phyloP scores from a whole-genome alignment of 176 grass and related monocot genomes.

The Chloris gayana region DNA sequence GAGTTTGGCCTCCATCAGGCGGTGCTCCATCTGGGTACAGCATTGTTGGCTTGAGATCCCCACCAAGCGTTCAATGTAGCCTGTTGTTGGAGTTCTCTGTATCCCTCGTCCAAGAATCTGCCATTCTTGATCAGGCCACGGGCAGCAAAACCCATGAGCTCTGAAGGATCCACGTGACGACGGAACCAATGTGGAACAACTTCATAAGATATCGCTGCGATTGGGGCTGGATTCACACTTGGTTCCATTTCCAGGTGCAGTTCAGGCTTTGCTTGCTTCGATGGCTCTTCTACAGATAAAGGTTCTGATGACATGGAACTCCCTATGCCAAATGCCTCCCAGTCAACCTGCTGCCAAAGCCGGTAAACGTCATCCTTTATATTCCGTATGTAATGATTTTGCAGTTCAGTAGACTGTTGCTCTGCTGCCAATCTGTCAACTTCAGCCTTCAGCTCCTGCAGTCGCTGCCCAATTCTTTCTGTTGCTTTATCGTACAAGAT shows the following conservation, averaged over 20 bases:
- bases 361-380: constrained; percentile 19
- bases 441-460: constrained; percentile 71
- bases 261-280: constrained; percentile 32
- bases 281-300: neutral
- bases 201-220: neutral
- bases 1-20: neutral
- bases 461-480: constrained; percentile 63
- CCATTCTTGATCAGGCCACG: constrained; percentile 70
- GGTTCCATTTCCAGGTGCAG: neutral
- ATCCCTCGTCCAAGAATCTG: constrained; percentile 52
- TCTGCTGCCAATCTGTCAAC: constrained; percentile 64
- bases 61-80: constrained; percentile 32
- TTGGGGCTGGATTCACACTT: neutral
- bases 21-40: constrained; percentile 27
- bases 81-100: constrained; percentile 10
- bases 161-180: constrained; percentile 55
- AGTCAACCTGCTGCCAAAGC: constrained; percentile 86
- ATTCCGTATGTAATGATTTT: constrained; percentile 14
- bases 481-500: constrained; percentile 73
- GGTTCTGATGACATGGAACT: constrained; percentile 65
- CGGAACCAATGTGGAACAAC: constrained; percentile 56
- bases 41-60: constrained; percentile 25
- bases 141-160: constrained; percentile 83
- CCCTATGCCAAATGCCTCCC: constrained; percentile 89
- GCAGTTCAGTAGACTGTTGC: constrained; percentile 46